Percentiles rank a stretch among this genome's conserved stretches.
Conservation (phyloP, 2,329 filamentous ascomycete genomes). For the Botrytis pseudocinerea region DNA sequence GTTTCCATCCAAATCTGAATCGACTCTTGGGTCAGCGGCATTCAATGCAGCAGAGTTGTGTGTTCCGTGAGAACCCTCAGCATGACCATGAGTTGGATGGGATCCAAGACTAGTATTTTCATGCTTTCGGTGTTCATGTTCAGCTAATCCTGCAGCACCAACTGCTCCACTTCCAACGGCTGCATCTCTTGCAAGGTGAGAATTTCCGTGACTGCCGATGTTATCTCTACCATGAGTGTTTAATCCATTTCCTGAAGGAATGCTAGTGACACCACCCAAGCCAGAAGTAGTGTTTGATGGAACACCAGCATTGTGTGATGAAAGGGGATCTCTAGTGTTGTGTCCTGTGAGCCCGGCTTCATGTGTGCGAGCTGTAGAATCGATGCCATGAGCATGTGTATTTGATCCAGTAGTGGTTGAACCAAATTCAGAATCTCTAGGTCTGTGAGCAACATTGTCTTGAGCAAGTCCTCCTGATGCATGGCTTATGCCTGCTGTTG, state of each 20-base stretch:
- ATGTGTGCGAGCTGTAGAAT: constrained; percentile 2
- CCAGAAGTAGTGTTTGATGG: background rate
- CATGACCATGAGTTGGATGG: background rate
- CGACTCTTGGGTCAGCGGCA: constrained; percentile 36
- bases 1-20: constrained; percentile 30
- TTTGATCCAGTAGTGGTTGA: constrained; percentile 5
- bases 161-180: constrained; percentile 18
- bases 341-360: constrained; percentile 8
- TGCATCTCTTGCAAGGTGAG: constrained; percentile 10
- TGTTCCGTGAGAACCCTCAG: constrained; percentile 30
- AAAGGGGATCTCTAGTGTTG: constrained; percentile 3
- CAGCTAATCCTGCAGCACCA: constrained; percentile 16
- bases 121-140: constrained; percentile 16
- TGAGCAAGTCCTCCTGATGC: constrained; percentile 15
- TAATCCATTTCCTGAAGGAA: constrained; percentile 5
- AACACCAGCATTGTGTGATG: background rate
- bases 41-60: constrained; percentile 29
- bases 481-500: background rate
- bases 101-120: constrained; percentile 12
- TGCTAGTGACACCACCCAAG: background rate
- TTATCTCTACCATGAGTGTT: constrained; percentile 13
- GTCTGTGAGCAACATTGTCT: background rate
- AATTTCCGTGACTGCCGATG: background rate
- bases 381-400: constrained; percentile 11
- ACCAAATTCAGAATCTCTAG: constrained; percentile 15